Conservation (phyloP, 2,329 filamentous ascomycete genomes). For the Colletotrichum brevisporum region DNA sequence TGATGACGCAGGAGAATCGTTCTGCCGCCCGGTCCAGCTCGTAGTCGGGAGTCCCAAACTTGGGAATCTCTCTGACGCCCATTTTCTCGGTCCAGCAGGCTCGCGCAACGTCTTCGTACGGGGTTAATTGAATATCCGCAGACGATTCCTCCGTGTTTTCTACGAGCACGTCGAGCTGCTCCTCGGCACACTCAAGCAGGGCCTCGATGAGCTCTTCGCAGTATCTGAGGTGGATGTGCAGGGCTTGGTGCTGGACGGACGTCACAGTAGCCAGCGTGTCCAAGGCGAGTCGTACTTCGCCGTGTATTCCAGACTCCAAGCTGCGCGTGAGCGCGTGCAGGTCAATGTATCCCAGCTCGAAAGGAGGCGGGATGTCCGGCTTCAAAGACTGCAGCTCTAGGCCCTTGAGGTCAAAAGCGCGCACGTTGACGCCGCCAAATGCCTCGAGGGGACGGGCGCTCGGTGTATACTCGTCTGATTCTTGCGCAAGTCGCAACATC, state of each 20-base stretch:
- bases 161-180: conserved; percentile 86
- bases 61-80: conserved; percentile 78
- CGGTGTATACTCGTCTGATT: conserved; percentile 69
- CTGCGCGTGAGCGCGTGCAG: conserved; percentile 91
- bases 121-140: conserved; percentile 84
- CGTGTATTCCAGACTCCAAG: conserved; percentile 89
- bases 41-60: conserved; percentile 83
- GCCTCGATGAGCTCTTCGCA: conserved; percentile 93
- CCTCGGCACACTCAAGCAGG: conserved; percentile 90
- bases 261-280: conserved; percentile 83
- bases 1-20: conserved; percentile 89
- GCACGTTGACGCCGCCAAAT: conserved; percentile 81
- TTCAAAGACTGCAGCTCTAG: conserved; percentile 77
- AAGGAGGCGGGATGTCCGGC: conserved; percentile 80
- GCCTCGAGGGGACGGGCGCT: conserved; percentile 68
- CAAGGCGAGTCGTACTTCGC: conserved; percentile 89
- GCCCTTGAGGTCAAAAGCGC: conserved; percentile 74
- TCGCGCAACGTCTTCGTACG: conserved; percentile 90
- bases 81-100: conserved; percentile 82
- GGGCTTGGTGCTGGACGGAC: conserved; percentile 72
- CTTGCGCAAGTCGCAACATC: conserved; percentile 56
- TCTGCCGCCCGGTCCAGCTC: conserved; percentile 90
- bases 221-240: conserved; percentile 76
- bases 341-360: conserved; percentile 89
- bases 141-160: conserved; percentile 89